Evolutionary conservation across 1,284 basidiomycete genomes (phyloP).

Genomic region (Neotropicomus parvogracilis): DNA sequence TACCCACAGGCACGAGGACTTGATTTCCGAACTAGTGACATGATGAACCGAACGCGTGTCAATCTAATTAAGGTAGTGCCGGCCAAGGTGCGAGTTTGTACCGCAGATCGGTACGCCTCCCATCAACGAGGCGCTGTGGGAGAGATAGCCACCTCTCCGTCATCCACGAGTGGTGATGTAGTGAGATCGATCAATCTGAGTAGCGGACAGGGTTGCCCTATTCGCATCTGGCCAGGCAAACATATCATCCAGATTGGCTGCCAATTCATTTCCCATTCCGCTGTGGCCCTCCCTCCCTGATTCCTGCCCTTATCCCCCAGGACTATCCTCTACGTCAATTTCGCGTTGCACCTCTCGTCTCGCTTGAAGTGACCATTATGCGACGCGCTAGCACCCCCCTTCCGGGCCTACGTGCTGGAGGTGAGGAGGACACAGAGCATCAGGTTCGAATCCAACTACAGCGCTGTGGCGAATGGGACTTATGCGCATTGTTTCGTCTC

Average conservation of each 20-base stretch:
- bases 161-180: slow-evolving; percentile 1
- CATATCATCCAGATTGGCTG: slow-evolving; percentile 9
- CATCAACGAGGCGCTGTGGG: slow-evolving; percentile 21
- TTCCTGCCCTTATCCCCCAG: neutral
- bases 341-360: neutral
- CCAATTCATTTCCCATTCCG: neutral
- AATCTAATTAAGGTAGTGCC: neutral
- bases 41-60: neutral
- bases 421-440: slow-evolving; percentile 5
- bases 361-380: neutral
- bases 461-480: slow-evolving; percentile 1
- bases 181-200: slow-evolving; percentile 14
- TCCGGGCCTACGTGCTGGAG: neutral
- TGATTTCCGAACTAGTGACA: neutral
- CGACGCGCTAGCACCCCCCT: slow-evolving; percentile 7
- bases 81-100: slow-evolving; percentile 4
- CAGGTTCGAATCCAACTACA: slow-evolving; percentile 15
- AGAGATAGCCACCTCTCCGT: neutral
- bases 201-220: slow-evolving; percentile 1
- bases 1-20: neutral
- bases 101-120: slow-evolving; percentile 3
- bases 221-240: neutral
- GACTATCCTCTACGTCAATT: neutral
- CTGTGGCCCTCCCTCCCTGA: neutral
- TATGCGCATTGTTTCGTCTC: neutral